Base-by-base conservation (phyloP, 768 basidiomycete genomes). In the Lactarius psammicola region DNA sequence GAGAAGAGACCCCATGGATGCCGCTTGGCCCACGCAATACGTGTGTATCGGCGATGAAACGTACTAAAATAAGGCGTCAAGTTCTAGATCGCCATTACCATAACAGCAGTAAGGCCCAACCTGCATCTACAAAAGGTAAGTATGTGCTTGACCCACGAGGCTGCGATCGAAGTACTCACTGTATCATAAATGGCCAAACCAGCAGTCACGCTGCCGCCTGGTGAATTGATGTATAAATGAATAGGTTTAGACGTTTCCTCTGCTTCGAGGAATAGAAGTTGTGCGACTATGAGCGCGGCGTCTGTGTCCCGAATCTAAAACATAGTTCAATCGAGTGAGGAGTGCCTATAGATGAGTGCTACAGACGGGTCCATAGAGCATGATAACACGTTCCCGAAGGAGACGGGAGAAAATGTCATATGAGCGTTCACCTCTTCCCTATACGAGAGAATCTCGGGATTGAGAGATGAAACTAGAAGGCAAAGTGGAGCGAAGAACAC, bases 171-270 rank as follows among this genome's bases (percentile, higher is more conserved):
- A 4, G 8, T 40, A 63, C 87, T 71, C 78, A 96, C 94, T 72
- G 96, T 98, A 74, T 98, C 96, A 78, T 98, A 98, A 57, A 98
- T 96, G 20, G 95, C 96, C 65, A 98, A 80, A 10, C 96, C 96
- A 56, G 95, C 94, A 0, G 95, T 96, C 44, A 98, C 96, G 72
- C 90, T 92, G 34, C 96, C 96, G 2, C 96, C 96, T 0, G 96
- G 96, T 8, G 92, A 95, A 77, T 98, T 98, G 71, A 98, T 96
- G 76, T 98, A 98, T 13, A 98, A 78, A 72, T 96, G 95, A 62
- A 98, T 97, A 3, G 96, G 96, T 74, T 94, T 93, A 10, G 88
- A 86, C 0, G 94, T 87, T 69, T 98, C 95, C 76, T 96, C 95
- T 1, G 96, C 95, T 80, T 98, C 96, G 65, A 98, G 82, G 76